Percentiles rank a stretch among this genome's conserved stretches.
phyloP scores from a whole-genome alignment of 345 rosid species.

The Angophora floribunda region DNA sequence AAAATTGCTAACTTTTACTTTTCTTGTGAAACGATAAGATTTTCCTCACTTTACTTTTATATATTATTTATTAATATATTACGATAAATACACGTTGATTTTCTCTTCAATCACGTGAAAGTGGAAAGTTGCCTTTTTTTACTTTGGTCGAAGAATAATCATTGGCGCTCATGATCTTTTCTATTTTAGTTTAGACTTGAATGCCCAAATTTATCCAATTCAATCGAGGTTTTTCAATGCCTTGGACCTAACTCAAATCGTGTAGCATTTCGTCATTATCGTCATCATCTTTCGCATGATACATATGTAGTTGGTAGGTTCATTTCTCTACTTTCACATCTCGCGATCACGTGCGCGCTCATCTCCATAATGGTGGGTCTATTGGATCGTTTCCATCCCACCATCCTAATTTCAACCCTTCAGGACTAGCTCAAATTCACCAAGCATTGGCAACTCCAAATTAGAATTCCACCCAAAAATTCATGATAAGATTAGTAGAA shows the following conservation, averaged over 20 bases:
- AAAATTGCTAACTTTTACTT: not conserved
- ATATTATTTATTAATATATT: not conserved
- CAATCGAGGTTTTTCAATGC: not conserved
- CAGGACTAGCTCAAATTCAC: not conserved
- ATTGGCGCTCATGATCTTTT: not conserved
- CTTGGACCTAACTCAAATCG: not conserved
- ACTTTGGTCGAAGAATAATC: not conserved
- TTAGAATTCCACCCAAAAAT: no score
- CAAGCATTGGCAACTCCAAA: no score
- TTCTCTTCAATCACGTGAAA: not conserved
- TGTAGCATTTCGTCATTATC: not conserved
- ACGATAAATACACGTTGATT: not conserved
- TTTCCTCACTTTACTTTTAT: not conserved
- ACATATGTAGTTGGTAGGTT: not conserved
- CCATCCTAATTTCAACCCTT: no score
- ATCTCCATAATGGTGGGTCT: not conserved
- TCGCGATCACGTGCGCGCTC: not conserved
- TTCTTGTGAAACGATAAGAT: not conserved
- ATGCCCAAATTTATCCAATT: not conserved
- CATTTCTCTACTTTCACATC: not conserved
- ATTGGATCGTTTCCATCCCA: not conserved
- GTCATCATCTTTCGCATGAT: not conserved
- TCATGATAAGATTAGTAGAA: fast-evolving
- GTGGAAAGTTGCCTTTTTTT: fast-evolving
- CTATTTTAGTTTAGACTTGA: not conserved